A percentile compares a stretch with the other conserved stretches of the same genome.
phyloP scores from a whole-genome alignment of 495 filamentous ascomycete genomes.

The Aspergillus bertholletiae region DNA sequence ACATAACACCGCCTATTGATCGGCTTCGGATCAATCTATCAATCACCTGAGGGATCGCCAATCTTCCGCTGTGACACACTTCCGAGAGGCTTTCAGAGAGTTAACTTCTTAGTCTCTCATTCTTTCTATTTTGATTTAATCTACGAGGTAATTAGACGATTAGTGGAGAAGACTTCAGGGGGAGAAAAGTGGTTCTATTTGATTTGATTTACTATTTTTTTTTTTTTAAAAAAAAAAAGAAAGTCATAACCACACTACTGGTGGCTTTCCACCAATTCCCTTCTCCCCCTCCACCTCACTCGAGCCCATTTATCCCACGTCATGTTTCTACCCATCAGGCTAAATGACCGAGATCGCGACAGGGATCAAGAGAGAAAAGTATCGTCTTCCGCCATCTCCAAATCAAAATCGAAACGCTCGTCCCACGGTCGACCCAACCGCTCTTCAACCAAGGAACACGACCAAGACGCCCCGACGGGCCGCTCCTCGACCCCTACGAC shows the following conservation, averaged over 20 bases:
- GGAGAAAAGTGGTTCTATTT: slow-evolving; percentile 8
- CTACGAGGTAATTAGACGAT: slow-evolving; percentile 24
- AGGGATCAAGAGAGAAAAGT: slow-evolving; percentile 26
- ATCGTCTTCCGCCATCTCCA: slow-evolving; percentile 25
- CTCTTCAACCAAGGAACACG: slow-evolving; percentile 47
- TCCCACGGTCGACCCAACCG: slow-evolving; percentile 38
- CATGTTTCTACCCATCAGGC: slow-evolving; percentile 45
- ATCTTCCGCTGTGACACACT: neutral
- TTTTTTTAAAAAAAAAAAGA: slow-evolving; percentile 1
- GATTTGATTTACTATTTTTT: neutral
- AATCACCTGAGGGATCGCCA: slow-evolving; percentile 6
- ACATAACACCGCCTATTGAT: slow-evolving; percentile 4
- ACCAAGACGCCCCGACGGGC: slow-evolving; percentile 31
- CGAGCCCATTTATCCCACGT: slow-evolving; percentile 22
- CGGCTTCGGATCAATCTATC: slow-evolving; percentile 1
- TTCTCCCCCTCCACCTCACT: slow-evolving; percentile 28
- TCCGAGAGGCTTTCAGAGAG: neutral
- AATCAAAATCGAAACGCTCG: slow-evolving; percentile 36
- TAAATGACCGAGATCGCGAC: slow-evolving; percentile 37
- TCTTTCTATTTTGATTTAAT: slow-evolving; percentile 4
- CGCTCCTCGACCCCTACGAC: slow-evolving; percentile 37
- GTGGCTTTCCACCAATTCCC: slow-evolving; percentile 17
- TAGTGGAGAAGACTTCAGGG: slow-evolving; percentile 2
- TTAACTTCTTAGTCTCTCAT: neutral
- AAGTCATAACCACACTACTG: slow-evolving; percentile 3